Conservation (phyloP, 1,284 basidiomycete genomes). For the Fomitopsis betulina region DNA sequence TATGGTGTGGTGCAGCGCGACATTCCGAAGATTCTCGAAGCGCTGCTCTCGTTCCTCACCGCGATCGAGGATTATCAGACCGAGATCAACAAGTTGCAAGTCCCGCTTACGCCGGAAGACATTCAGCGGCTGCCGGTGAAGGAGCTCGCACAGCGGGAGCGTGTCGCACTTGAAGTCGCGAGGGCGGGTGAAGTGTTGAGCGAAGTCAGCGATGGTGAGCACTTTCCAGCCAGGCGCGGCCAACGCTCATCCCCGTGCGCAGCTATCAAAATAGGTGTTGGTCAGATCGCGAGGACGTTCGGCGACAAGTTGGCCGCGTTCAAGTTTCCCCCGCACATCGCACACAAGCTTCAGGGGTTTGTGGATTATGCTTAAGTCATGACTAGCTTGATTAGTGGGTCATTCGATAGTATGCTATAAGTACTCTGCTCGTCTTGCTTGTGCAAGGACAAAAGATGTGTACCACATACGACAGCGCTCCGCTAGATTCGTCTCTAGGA, state of each 20-base stretch:
- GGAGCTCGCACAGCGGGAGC: slow-evolving; percentile 30
- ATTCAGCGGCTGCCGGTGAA: slow-evolving; percentile 22
- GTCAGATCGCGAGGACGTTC: slow-evolving; percentile 67
- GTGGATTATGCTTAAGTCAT: slow-evolving; percentile 45
- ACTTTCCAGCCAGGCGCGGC: neutral
- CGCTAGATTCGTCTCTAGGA: no score
- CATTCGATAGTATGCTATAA: no score
- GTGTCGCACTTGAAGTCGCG: slow-evolving; percentile 38
- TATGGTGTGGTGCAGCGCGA: slow-evolving; percentile 82
- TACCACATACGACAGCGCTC: no score
- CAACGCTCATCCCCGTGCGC: slow-evolving; percentile 8
- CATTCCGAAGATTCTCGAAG: slow-evolving; percentile 77
- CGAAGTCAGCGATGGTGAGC: slow-evolving; percentile 59
- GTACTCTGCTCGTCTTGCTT: no score
- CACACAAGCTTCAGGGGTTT: slow-evolving; percentile 64
- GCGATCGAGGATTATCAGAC: slow-evolving; percentile 61
- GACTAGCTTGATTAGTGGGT: no score
- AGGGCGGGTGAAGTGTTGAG: slow-evolving; percentile 50
- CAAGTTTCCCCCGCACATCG: slow-evolving; percentile 66
- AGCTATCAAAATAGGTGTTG: slow-evolving; percentile 70
- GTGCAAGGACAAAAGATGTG: no score
- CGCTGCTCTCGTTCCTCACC: slow-evolving; percentile 59
- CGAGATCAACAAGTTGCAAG: slow-evolving; percentile 37
- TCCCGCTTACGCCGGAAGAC: slow-evolving; percentile 33
- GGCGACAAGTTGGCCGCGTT: slow-evolving; percentile 72